These are phyloP conservation scores for Sabuloglossum arenarium DNA, from an alignment of 495 filamentous ascomycete genomes.

Conservation along the genomic window DNA sequence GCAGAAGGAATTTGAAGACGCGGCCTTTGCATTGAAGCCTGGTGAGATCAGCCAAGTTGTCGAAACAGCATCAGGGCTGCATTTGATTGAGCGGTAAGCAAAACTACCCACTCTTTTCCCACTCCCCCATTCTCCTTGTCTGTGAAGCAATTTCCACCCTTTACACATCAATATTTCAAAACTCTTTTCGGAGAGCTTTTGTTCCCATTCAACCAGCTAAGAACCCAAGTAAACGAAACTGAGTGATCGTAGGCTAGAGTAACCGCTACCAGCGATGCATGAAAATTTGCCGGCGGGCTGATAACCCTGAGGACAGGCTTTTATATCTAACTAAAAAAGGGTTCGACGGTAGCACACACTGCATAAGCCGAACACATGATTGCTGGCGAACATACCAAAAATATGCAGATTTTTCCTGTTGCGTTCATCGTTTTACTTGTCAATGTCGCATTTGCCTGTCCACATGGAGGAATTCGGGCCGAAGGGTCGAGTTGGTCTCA, in stretches of 20 bases:
- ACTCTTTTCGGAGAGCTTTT: neutral
- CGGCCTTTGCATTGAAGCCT: constrained; percentile 65
- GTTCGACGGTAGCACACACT: neutral
- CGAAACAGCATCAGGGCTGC: constrained; percentile 82
- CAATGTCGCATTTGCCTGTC: neutral
- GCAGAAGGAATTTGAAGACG: constrained; percentile 98
- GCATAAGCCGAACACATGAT: neutral
- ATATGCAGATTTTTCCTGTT: neutral
- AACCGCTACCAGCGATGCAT: neutral
- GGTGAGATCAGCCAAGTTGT: constrained; percentile 72
- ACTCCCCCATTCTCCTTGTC: neutral
- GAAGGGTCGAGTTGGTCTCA: neutral
- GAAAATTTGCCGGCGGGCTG: neutral
- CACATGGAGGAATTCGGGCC: neutral
- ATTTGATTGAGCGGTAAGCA: constrained; percentile 68
- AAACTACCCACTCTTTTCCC: too few relatives aligned
- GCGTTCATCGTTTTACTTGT: neutral
- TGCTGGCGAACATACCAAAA: neutral
- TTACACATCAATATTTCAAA: neutral
- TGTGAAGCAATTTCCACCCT: neutral
- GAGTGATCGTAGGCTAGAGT: neutral
- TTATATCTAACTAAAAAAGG: neutral
- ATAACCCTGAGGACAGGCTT: neutral
- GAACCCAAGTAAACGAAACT: neutral
- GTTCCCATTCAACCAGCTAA: neutral